Base-by-base conservation (phyloP, 306 rosid species). In the Vicia villosa region DNA sequence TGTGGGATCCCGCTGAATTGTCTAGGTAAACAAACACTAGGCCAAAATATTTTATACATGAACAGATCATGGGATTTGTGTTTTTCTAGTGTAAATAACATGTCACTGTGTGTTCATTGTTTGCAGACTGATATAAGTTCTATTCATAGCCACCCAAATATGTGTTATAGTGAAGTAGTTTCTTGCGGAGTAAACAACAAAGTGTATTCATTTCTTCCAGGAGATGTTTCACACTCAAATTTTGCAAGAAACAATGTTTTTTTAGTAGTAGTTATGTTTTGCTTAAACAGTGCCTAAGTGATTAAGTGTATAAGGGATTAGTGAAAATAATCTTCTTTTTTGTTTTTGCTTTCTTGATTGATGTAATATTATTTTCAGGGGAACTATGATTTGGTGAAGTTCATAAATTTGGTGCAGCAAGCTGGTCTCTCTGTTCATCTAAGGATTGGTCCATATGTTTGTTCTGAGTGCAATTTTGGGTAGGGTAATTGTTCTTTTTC, bases 391-490 rank as follows among this genome's bases (percentile, higher is more conserved):
- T 82, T 95, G 80, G 99, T 95, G 74, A 91, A 82, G 78, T 95
- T 91, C 82, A 67, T 91, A 13, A 91, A 89, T 96, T 76, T 91
- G 82, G 90, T 87, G 67, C 86, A 89, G 76, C 91, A 95, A 82
- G 97, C 95, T 57, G 99, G 99, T 60, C 96, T 95, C 26, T 91
- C 81, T 77, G 86, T 84, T 67, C 76, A 95, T 86, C 96, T 95
- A 63, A 87, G 99, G 85, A 89, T 95, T 83, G 99, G 99, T 64
- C 99, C 99, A 68, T 95, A 95, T 84, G 91, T 95, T 64, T 95
- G 99, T 82, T 97, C 99, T 62, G 99, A 95, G 73, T 95, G 99
- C 97, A 95, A 95, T 80, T 95, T 95, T 26, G 99, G 99, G 99
- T 95, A 94, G 32, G 50, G 38, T 74, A 36, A 68, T 16, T 4